phyloP scores from a whole-genome alignment of 2,329 filamentous ascomycete species.

The Claviceps citrina region DNA sequence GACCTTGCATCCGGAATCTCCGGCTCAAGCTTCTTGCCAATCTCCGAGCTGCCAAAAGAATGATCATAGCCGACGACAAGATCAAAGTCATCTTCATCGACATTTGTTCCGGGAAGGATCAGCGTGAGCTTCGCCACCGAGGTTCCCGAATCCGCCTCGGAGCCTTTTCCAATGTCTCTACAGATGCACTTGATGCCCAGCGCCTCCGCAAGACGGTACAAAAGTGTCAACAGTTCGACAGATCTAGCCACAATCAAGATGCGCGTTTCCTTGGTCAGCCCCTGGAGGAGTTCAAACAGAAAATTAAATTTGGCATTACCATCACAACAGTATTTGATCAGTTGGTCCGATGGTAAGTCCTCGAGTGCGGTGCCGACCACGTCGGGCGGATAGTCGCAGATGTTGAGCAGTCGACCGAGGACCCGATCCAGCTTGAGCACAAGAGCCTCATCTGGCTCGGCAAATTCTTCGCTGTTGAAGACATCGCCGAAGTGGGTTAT shows the following conservation, averaged over 20 bases:
- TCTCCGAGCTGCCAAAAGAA: constrained; percentile 26
- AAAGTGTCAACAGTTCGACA: constrained; percentile 32
- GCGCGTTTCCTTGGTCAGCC: constrained; percentile 28
- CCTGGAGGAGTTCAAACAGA: constrained; percentile 36
- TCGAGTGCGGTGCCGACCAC: constrained; percentile 28
- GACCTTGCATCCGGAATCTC: constrained; percentile 10
- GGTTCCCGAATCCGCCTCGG: constrained; percentile 13
- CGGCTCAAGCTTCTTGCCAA: constrained; percentile 4
- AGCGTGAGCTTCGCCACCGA: constrained; percentile 28
- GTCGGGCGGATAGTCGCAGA: constrained; percentile 43
- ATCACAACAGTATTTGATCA: constrained; percentile 37
- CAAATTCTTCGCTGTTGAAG: constrained; percentile 25
- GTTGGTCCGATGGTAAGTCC: constrained; percentile 23
- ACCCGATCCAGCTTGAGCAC: constrained; percentile 34
- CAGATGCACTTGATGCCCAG: constrained; percentile 22
- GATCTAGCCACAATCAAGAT: constrained; percentile 39
- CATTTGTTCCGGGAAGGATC: constrained; percentile 24
- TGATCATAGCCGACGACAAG: constrained; percentile 40
- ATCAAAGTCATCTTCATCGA: constrained; percentile 28
- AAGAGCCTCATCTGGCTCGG: constrained; percentile 23
- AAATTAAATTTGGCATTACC: constrained; percentile 48
- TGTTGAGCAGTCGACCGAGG: constrained; percentile 33
- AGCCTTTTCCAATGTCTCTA: constrained; percentile 15
- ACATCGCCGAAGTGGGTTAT: constrained; percentile 30
- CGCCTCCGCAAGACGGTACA: constrained; percentile 32